Conservation (phyloP, 257 asterid genomes). For the Nicotiana attenuata region DNA sequence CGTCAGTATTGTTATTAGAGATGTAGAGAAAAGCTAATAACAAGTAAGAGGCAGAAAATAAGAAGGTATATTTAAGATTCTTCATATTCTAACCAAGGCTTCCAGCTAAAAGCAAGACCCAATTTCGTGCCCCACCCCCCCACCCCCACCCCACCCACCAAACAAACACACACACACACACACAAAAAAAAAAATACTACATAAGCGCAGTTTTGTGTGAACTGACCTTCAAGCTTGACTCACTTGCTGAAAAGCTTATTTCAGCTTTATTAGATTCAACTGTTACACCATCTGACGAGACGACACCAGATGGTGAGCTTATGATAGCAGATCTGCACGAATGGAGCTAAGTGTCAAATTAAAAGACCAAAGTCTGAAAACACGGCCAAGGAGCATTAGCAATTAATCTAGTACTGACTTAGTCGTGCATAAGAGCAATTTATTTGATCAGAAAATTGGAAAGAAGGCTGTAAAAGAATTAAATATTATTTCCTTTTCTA, state of each 20-base stretch:
- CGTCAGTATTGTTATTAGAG: background rate
- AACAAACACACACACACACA: no score
- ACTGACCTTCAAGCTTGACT: conserved; percentile 56
- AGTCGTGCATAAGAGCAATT: background rate
- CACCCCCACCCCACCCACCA: background rate
- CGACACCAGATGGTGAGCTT: conserved; percentile 37
- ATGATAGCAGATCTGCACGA: conserved; percentile 57
- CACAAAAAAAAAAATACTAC: background rate
- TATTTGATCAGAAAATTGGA: background rate
- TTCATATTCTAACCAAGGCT: background rate
- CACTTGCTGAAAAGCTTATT: conserved; percentile 28
- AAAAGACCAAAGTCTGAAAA: background rate
- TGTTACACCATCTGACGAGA: conserved; percentile 26
- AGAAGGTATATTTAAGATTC: background rate
- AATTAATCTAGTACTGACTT: background rate
- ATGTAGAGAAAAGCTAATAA: background rate
- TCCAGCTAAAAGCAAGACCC: background rate
- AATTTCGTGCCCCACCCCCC: no score
- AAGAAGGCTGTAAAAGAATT: background rate
- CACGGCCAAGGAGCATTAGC: background rate
- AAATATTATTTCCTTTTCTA: background rate
- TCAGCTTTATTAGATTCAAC: conserved; percentile 41
- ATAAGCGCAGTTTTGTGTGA: conserved; percentile 1
- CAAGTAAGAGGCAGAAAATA: background rate
- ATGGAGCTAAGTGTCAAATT: conserved; percentile 8